phyloP scores from a whole-genome alignment of 2,329 filamentous ascomycete species.

The Fusarium domesticum region DNA sequence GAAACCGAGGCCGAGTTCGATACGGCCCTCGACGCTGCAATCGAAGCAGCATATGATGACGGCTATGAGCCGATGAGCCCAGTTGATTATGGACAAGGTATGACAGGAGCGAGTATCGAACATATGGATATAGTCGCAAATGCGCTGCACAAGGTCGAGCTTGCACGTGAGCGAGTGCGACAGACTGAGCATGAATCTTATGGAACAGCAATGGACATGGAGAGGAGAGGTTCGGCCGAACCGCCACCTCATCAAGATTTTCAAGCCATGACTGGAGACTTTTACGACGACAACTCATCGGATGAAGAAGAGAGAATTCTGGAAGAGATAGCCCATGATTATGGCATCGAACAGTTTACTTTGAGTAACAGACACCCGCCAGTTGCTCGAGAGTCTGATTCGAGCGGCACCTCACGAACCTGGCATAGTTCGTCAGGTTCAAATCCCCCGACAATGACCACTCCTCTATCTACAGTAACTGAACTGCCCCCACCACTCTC shows the following conservation, averaged over 20 bases:
- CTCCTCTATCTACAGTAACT: slow-evolving; percentile 62
- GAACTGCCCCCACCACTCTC: slow-evolving; percentile 46
- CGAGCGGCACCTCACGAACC: slow-evolving; percentile 73
- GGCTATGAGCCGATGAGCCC: slow-evolving; percentile 71
- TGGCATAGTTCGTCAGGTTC: slow-evolving; percentile 79
- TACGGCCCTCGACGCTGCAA: slow-evolving; percentile 88
- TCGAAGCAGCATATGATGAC: slow-evolving; percentile 94
- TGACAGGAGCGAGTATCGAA: slow-evolving; percentile 39
- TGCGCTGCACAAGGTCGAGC: slow-evolving; percentile 64
- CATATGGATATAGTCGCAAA: slow-evolving; percentile 46
- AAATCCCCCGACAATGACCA: slow-evolving; percentile 49
- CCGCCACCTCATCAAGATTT: slow-evolving; percentile 25
- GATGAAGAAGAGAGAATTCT: slow-evolving; percentile 74
- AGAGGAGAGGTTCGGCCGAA: slow-evolving; percentile 43
- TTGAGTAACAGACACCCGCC: slow-evolving; percentile 57
- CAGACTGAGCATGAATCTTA: slow-evolving; percentile 68
- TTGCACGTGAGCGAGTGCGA: slow-evolving; percentile 72
- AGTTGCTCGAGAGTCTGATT: slow-evolving; percentile 75
- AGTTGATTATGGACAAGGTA: slow-evolving; percentile 36
- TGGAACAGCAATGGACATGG: slow-evolving; percentile 33
- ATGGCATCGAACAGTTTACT: slow-evolving; percentile 78
- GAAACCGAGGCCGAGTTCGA: slow-evolving; percentile 88
- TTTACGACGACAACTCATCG: slow-evolving; percentile 62
- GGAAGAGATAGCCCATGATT: slow-evolving; percentile 84
- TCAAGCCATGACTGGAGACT: slow-evolving; percentile 45